Conservation (phyloP, 352 stramenopile genomes). For the Elongisporangium senticosum region DNA sequence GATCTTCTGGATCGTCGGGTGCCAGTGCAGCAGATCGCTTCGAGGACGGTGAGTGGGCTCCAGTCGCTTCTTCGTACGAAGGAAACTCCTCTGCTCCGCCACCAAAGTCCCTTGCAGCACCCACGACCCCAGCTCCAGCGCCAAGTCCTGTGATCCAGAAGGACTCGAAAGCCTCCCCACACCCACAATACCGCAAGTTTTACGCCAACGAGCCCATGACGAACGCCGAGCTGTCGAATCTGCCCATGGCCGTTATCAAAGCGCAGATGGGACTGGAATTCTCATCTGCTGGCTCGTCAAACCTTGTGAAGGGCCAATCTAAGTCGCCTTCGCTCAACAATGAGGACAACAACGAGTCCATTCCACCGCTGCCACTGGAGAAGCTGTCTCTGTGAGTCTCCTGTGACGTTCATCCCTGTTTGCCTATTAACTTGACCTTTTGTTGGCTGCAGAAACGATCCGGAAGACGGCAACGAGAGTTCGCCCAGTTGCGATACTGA, state of each 20-base stretch:
- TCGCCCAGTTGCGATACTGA: conserved; percentile 15
- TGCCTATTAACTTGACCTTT: background rate
- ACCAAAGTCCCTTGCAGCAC: background rate
- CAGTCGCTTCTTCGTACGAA: conserved; percentile 1
- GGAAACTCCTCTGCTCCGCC: conserved; percentile 4
- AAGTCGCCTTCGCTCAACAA: background rate
- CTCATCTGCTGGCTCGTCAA: background rate
- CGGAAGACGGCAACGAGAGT: conserved; percentile 14
- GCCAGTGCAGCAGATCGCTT: background rate
- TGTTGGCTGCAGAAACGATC: conserved; percentile 13
- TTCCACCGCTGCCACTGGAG: conserved; percentile 46
- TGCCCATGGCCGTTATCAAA: conserved; percentile 68
- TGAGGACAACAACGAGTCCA: conserved; percentile 42
- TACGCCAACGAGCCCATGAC: conserved; percentile 63
- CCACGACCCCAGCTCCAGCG: background rate
- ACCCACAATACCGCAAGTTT: conserved; percentile 42
- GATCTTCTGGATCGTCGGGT: background rate
- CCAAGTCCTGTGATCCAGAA: background rate
- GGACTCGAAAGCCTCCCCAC: conserved; percentile 14
- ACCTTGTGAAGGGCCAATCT: background rate
- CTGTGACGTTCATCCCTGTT: background rate
- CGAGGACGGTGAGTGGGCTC: background rate
- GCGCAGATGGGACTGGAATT: conserved; percentile 68
- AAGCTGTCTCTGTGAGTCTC: conserved; percentile 39
- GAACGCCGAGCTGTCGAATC: conserved; percentile 55